Evolutionary conservation across 208 protist genomes (phyloP).

Genomic region (Leishmania tropica): DNA sequence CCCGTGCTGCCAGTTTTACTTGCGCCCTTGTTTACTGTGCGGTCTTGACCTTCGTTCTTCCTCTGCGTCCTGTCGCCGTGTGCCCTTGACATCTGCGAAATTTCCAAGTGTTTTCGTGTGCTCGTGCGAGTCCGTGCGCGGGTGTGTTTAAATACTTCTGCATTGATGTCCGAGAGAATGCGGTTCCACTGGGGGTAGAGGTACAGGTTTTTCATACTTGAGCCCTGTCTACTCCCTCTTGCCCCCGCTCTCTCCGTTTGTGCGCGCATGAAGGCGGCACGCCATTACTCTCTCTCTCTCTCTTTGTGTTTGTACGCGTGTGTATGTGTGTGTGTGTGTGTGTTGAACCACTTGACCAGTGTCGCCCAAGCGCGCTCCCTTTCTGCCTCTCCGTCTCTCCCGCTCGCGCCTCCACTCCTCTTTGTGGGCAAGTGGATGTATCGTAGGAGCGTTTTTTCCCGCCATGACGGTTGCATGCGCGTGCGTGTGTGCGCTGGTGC

Average conservation of each 20-base stretch:
- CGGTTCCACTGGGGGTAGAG: background rate
- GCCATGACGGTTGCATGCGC: background rate
- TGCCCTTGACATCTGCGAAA: background rate
- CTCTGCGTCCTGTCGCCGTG: background rate
- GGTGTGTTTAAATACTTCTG: background rate
- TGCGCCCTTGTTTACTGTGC: background rate
- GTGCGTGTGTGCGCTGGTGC: background rate
- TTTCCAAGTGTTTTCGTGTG: background rate
- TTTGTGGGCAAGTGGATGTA: background rate
- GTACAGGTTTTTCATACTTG: background rate
- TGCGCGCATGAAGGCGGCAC: background rate
- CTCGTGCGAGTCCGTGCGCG: background rate
- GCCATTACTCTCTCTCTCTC: background rate
- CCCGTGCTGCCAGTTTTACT: too few relatives aligned
- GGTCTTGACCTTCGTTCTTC: too few relatives aligned
- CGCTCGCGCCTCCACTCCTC: background rate
- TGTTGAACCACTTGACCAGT: background rate
- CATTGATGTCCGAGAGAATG: background rate
- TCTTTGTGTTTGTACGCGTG: background rate
- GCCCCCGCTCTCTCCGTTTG: background rate
- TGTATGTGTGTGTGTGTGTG: background rate
- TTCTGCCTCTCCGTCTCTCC: background rate
- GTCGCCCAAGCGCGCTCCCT: background rate
- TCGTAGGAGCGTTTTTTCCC: too few relatives aligned
- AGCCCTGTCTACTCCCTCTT: background rate